Evolutionary conservation across 1,284 basidiomycete species (phyloP).

Genomic region (Apiotrichum brassicae): DNA sequence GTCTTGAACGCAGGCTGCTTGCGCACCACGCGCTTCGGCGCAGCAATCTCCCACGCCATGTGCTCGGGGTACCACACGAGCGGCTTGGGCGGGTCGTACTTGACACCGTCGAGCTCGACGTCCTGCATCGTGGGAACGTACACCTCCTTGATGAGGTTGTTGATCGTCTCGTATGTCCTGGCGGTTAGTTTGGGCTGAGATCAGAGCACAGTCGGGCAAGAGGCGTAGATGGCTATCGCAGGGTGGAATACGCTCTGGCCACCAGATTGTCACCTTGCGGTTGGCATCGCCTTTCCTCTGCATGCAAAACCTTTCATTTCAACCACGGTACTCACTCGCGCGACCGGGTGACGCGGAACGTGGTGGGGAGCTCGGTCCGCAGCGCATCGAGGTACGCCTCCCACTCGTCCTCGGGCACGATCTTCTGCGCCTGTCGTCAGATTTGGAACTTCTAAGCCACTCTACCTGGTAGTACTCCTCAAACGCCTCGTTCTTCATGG

Average conservation of each 20-base stretch:
- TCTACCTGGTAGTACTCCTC: slow-evolving; percentile 63
- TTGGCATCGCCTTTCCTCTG: too few species aligned
- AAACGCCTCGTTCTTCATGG: slow-evolving; percentile 62
- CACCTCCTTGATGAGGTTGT: slow-evolving; percentile 62
- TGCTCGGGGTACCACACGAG: slow-evolving; percentile 91
- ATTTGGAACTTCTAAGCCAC: too few species aligned
- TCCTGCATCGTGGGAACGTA: slow-evolving; percentile 74
- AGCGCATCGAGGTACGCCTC: slow-evolving; percentile 63
- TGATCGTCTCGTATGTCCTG: slow-evolving; percentile 67
- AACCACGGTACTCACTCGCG: slow-evolving; percentile 59
- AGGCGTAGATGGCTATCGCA: too few species aligned
- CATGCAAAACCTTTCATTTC: slow-evolving; percentile 1
- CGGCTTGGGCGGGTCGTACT: slow-evolving; percentile 65
- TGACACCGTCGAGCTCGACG: slow-evolving; percentile 65
- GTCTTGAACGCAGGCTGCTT: slow-evolving; percentile 91
- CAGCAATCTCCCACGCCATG: slow-evolving; percentile 92
- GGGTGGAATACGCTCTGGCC: too few species aligned
- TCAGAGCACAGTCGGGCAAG: too few species aligned
- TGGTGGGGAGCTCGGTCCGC: slow-evolving; percentile 75
- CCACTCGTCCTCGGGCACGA: slow-evolving; percentile 62
- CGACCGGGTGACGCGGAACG: slow-evolving; percentile 86
- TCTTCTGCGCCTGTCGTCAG: slow-evolving; percentile 32
- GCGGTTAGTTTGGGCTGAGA: not conserved
- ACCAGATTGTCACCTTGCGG: too few species aligned
- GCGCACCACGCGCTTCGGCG: slow-evolving; percentile 80